A percentile compares a stretch with the other conserved stretches of the same genome.
phyloP scores from a whole-genome alignment of 1,284 basidiomycete species.

The Ceratobasidium sp. region DNA sequence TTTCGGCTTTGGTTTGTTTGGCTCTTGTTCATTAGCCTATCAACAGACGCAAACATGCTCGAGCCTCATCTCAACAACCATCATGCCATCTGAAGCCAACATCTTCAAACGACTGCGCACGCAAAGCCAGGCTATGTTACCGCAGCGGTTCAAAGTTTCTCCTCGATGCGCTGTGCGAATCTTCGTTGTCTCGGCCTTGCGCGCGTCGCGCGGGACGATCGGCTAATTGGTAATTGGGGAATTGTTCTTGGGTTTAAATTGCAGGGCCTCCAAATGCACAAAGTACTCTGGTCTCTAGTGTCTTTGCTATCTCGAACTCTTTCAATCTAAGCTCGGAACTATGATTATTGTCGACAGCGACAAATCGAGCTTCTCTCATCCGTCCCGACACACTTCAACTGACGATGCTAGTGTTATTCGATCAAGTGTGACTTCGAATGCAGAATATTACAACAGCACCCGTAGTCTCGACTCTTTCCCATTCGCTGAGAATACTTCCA shows the following conservation, averaged over 20 bases:
- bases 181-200: neutral
- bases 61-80: neutral
- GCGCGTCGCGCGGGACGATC: conserved; percentile 10
- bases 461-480: neutral
- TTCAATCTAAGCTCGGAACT: neutral
- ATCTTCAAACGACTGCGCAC: neutral
- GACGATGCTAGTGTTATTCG: neutral
- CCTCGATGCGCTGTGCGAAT: neutral
- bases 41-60: neutral
- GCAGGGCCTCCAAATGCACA: neutral
- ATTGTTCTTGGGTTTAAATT: neutral
- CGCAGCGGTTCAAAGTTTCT: neutral
- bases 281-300: neutral
- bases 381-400: neutral
- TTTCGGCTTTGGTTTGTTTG: conserved; percentile 3
- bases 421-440: neutral
- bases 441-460: neutral
- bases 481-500: neutral
- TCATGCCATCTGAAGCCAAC: neutral
- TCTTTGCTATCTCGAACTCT: neutral
- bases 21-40: neutral
- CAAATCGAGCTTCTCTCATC: neutral
- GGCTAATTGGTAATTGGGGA: conserved; percentile 1
- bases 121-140: neutral
- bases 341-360: conserved; percentile 13